phyloP scores from a whole-genome alignment of 2,329 filamentous ascomycete species.

The Aureobasidium pullulans region DNA sequence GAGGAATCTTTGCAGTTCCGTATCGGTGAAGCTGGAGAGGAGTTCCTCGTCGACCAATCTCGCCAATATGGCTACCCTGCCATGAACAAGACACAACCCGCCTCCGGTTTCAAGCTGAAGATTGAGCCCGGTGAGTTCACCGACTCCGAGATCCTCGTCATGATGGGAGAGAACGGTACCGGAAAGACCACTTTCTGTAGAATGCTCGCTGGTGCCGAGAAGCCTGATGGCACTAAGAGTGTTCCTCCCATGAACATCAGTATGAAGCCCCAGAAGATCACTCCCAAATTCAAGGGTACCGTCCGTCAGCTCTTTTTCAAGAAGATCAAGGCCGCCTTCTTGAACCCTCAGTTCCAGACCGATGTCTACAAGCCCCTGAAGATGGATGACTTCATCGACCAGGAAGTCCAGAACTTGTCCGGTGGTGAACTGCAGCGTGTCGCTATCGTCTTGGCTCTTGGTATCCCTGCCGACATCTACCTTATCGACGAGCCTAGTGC shows the following conservation, averaged over 20 bases:
- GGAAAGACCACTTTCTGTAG: constrained; percentile 99
- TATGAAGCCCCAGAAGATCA: constrained; percentile 99
- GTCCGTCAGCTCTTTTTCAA: constrained; percentile 99
- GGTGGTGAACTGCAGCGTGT: constrained; percentile 99
- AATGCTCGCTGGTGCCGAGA: constrained; percentile 85
- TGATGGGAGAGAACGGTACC: constrained; percentile 99
- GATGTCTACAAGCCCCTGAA: constrained; percentile 99
- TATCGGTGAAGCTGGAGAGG: constrained; percentile 80
- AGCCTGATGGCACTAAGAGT: constrained; percentile 72
- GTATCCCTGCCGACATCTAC: constrained; percentile 94
- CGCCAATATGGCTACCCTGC: constrained; percentile 80
- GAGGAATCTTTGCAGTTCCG: constrained; percentile 96
- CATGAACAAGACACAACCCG: constrained; percentile 78
- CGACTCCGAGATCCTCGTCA: constrained; percentile 96
- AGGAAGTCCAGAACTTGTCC: constrained; percentile 97
- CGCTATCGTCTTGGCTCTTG: constrained; percentile 92
- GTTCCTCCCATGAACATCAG: constrained; percentile 94
- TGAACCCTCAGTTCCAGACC: constrained; percentile 97
- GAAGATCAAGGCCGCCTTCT: constrained; percentile 95
- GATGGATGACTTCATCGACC: constrained; percentile 97
- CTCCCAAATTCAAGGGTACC: constrained; percentile 93
- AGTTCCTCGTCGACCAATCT: constrained; percentile 75
- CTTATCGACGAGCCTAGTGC: constrained; percentile 96
- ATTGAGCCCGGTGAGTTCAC: constrained; percentile 85
- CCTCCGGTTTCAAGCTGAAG: constrained; percentile 71